Evolutionary conservation across 2,329 filamentous ascomycete genomes (phyloP).

Genomic region (Lasiodiplodia sp.): DNA sequence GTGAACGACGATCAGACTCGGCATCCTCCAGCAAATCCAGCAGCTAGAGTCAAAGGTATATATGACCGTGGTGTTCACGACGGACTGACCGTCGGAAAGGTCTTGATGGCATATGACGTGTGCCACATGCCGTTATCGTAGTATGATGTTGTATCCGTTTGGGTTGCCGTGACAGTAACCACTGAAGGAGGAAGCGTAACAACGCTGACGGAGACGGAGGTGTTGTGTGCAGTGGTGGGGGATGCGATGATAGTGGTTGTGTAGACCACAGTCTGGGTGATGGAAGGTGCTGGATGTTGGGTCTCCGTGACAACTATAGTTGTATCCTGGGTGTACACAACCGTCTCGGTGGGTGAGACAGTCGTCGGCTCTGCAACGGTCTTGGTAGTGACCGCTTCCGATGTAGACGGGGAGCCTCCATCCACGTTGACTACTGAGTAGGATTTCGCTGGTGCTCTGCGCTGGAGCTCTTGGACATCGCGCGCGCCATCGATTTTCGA

Average conservation of each 20-base stretch:
- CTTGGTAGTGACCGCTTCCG: constrained; percentile 18
- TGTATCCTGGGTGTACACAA: constrained; percentile 16
- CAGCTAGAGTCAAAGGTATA: constrained; percentile 27
- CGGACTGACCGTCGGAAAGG: constrained; percentile 31
- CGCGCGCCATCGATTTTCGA: background rate
- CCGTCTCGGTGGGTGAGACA: constrained; percentile 7
- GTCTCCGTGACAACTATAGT: constrained; percentile 21
- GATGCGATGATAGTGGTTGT: constrained; percentile 17
- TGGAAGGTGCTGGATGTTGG: background rate
- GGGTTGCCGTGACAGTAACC: constrained; percentile 40
- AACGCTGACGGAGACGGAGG: constrained; percentile 4
- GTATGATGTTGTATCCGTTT: constrained; percentile 43
- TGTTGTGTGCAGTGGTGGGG: constrained; percentile 5
- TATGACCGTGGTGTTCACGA: constrained; percentile 4
- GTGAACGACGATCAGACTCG: background rate
- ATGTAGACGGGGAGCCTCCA: constrained; percentile 39
- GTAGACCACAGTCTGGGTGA: constrained; percentile 24
- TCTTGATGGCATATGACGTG: constrained; percentile 50
- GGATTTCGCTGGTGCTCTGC: constrained; percentile 40
- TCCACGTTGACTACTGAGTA: constrained; percentile 52
- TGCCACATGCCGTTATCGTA: constrained; percentile 57
- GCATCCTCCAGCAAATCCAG: constrained; percentile 23
- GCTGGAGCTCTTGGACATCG: constrained; percentile 31
- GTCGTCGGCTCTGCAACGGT: constrained; percentile 8
- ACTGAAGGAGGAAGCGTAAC: constrained; percentile 34